These are phyloP conservation scores for Candida insectalens DNA, from an alignment of 805 yeast genomes.

Conservation along the genomic window DNA sequence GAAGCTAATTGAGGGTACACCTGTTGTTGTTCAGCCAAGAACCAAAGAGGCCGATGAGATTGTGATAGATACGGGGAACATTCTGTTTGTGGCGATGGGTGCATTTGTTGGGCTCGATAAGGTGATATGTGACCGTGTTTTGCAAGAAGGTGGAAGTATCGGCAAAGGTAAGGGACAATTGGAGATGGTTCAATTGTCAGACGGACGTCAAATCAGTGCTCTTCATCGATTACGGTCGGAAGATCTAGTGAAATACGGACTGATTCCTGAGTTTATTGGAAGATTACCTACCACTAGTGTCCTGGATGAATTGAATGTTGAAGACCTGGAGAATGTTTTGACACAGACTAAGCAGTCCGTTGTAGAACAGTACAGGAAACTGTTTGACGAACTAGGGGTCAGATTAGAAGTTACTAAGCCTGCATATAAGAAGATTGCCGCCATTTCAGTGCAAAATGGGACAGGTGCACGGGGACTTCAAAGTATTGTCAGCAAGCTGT, in stretches of 20 bases:
- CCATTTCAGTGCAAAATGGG: slow-evolving; percentile 38
- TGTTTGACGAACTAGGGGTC: slow-evolving; percentile 44
- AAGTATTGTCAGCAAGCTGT: slow-evolving; percentile 41
- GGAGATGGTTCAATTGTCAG: too few species aligned
- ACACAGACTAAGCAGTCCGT: slow-evolving; percentile 49
- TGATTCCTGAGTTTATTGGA: slow-evolving; percentile 53
- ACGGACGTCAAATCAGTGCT: too few species aligned
- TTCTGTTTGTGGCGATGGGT: slow-evolving; percentile 49
- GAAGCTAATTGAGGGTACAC: slow-evolving; percentile 49
- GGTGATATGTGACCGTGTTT: slow-evolving; percentile 31
- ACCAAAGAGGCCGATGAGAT: slow-evolving; percentile 6
- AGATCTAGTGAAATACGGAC: slow-evolving; percentile 41
- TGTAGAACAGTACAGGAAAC: slow-evolving; percentile 41
- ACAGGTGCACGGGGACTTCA: slow-evolving; percentile 57
- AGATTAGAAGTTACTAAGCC: slow-evolving; percentile 36
- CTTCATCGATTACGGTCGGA: too few species aligned
- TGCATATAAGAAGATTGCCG: slow-evolving; percentile 40
- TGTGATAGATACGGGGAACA: slow-evolving; percentile 41
- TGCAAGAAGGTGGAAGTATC: too few species aligned
- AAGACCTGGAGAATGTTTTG: slow-evolving; percentile 38
- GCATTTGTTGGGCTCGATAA: slow-evolving; percentile 52
- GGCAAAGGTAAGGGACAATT: too few species aligned
- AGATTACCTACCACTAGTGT: slow-evolving; percentile 48
- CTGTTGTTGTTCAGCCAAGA: slow-evolving; percentile 32
- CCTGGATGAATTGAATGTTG: slow-evolving; percentile 33